Base-by-base conservation (phyloP, 441 rosid genomes). In the Erodium chrysanthum region DNA sequence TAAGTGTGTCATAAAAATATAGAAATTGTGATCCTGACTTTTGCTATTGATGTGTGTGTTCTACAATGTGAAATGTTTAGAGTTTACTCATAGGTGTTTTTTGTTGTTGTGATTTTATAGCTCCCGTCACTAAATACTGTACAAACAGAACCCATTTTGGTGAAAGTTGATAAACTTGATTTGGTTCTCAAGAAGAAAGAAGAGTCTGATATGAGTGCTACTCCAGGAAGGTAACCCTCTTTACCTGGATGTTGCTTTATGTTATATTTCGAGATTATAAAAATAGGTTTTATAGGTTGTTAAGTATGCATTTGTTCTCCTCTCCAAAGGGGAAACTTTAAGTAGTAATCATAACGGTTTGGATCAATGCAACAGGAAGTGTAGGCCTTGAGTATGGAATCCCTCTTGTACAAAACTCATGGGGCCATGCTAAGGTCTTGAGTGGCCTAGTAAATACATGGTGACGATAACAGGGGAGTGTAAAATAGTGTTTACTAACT, bases 131-230 rank as follows among this genome's bases (percentile, higher is more conserved):
- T 94, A 22, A 94, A 96, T 68, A 87, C 87, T 71, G 96, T 91
- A 35, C 99, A 94, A 83, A 67, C 83, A n/a, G 99, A 94, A 71
- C 96, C 99, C 4, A 79, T 94, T 25, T 80, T 91, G 66, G 87
- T 94, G 80, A 97, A 91, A 79, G 79, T 91, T 52, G 96, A 91
- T 86, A 85, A 77, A 81, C 94, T 94, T 10, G 96, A 94, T 85
- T 81, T 94, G 83, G 99, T 94, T 82, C 78, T 94, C 73, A 92
- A 94, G 86, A 97, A 91, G 79, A 94, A 88, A 66, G 81, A 75
- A 3, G 89, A 91, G 74, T 76, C 69, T 27, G 94, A 84, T 76
- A 81, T 73, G 20, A 70, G 79, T 67, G 81, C 74, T 75, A 80
- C 75, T 69, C 35, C 86, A 56, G 12, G 27, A 21, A 56, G 61